Percentiles rank a stretch among this genome's conserved stretches.
These are phyloP conservation scores for Colletotrichum sp. DNA, from an alignment of 2,329 filamentous ascomycete genomes.

Conservation along the genomic window DNA sequence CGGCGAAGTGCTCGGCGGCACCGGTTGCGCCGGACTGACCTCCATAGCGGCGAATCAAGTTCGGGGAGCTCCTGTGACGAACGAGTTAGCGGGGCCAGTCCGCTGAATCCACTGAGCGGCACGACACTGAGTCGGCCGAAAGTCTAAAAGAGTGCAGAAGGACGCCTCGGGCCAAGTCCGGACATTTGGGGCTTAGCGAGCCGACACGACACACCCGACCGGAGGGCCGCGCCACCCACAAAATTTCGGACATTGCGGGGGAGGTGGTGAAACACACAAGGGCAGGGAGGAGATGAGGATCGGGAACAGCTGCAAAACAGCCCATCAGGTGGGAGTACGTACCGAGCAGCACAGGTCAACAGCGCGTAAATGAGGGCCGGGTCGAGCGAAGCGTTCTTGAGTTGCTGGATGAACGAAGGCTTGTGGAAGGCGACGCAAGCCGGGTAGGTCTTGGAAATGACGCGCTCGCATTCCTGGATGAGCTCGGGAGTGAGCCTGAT, in stretches of 20 bases:
- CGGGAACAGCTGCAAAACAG: background rate
- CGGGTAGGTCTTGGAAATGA: slow-evolving; percentile 65
- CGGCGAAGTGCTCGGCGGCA: slow-evolving; percentile 64
- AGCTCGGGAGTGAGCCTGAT: slow-evolving; percentile 59
- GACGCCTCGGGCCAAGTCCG: slow-evolving; percentile 12
- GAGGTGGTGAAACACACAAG: slow-evolving; percentile 24
- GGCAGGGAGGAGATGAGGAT: slow-evolving; percentile 24
- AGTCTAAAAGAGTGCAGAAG: background rate
- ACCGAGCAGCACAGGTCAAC: slow-evolving; percentile 62
- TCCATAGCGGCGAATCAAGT: slow-evolving; percentile 63
- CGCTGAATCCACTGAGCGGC: background rate
- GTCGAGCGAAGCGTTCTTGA: slow-evolving; percentile 61
- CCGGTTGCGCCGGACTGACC: slow-evolving; percentile 52
- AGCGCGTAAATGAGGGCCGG: slow-evolving; percentile 63
- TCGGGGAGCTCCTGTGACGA: slow-evolving; percentile 54
- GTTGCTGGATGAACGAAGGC: slow-evolving; percentile 64
- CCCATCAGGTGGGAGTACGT: slow-evolving; percentile 34
- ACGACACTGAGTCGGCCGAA: background rate
- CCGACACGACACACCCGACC: slow-evolving; percentile 13
- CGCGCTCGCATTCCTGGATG: slow-evolving; percentile 63
- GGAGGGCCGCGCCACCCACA: slow-evolving; percentile 20
- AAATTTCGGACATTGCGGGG: slow-evolving; percentile 23
- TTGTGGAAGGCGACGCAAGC: slow-evolving; percentile 69
- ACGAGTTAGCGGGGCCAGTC: background rate
- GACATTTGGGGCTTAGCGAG: slow-evolving; percentile 2